phyloP scores from a whole-genome alignment of 83 land plant species.

The Larix sibirica region DNA sequence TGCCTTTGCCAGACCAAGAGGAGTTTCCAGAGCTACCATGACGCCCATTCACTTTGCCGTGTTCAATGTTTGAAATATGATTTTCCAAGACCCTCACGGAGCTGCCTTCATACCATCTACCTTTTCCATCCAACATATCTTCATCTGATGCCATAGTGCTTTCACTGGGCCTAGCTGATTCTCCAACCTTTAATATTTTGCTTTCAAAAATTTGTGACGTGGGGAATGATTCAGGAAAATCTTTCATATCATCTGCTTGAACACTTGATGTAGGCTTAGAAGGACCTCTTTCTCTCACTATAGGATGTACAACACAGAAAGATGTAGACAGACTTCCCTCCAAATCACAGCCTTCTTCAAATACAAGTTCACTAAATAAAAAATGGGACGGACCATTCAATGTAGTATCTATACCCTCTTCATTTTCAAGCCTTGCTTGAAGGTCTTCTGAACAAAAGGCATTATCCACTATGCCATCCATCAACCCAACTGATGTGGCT shows the following conservation, averaged over 20 bases:
- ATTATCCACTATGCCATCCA: slow-evolving; percentile 72
- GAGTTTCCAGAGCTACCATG: not conserved
- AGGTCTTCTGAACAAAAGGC: slow-evolving; percentile 32
- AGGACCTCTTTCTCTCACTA: not conserved
- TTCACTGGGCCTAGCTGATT: slow-evolving; percentile 2
- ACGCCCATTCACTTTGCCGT: slow-evolving; percentile 12
- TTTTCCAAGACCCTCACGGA: slow-evolving; percentile 56
- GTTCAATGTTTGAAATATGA: slow-evolving; percentile 43
- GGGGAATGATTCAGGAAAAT: slow-evolving; percentile 21
- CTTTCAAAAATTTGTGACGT: slow-evolving; percentile 24
- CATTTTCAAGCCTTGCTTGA: not conserved
- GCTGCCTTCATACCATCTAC: slow-evolving; percentile 73
- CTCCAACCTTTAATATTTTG: slow-evolving; percentile 9
- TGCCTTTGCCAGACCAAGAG: slow-evolving; percentile 13
- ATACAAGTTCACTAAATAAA: not conserved
- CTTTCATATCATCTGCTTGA: not conserved
- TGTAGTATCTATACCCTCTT: not conserved
- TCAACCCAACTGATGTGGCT: slow-evolving; percentile 27
- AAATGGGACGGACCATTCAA: not conserved
- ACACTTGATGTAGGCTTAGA: not conserved
- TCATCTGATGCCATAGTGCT: not conserved
- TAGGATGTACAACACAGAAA: not conserved
- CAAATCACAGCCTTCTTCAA: not conserved
- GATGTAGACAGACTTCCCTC: not conserved
- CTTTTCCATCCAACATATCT: slow-evolving; percentile 21